These are phyloP conservation scores for Diospyros lotus DNA, from an alignment of 148 eudicot genomes.

Conservation along the genomic window DNA sequence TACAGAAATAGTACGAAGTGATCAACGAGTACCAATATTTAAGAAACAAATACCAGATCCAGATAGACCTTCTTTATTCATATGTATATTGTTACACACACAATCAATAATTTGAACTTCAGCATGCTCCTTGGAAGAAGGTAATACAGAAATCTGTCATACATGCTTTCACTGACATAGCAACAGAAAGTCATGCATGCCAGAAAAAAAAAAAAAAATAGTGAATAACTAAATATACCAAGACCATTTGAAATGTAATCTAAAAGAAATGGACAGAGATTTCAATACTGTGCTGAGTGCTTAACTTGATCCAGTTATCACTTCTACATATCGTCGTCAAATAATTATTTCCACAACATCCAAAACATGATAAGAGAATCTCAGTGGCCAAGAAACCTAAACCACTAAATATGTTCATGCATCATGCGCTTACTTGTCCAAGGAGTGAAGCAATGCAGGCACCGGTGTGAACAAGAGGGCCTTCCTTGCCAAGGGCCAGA, in stretches of 20 bases:
- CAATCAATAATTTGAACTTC: background rate
- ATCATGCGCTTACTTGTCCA: slow-evolving; percentile 68
- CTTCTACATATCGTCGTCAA: background rate
- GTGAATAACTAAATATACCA: background rate
- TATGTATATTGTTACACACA: background rate
- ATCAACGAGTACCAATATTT: background rate
- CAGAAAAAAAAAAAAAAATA: background rate
- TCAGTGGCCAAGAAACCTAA: background rate
- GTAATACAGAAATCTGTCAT: background rate
- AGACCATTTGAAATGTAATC: background rate
- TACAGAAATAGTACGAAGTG: background rate
- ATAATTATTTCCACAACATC: background rate
- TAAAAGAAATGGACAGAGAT: too few species aligned
- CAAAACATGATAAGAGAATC: background rate
- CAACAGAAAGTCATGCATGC: background rate
- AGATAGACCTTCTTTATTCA: background rate
- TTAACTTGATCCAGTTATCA: background rate
- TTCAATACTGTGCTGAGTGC: background rate
- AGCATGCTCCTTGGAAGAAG: background rate
- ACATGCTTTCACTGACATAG: background rate
- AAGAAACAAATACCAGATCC: background rate
- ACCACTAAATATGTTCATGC: background rate
- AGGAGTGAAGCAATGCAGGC: slow-evolving; percentile 99
- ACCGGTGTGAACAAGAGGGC: slow-evolving; percentile 97
- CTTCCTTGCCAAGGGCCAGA: slow-evolving; percentile 98